Percentiles rank a stretch among this genome's conserved stretches.
These are phyloP conservation scores for Cylindrotheca fusiformis DNA, from an alignment of 108 stramenopile species.

Conservation along the genomic window DNA sequence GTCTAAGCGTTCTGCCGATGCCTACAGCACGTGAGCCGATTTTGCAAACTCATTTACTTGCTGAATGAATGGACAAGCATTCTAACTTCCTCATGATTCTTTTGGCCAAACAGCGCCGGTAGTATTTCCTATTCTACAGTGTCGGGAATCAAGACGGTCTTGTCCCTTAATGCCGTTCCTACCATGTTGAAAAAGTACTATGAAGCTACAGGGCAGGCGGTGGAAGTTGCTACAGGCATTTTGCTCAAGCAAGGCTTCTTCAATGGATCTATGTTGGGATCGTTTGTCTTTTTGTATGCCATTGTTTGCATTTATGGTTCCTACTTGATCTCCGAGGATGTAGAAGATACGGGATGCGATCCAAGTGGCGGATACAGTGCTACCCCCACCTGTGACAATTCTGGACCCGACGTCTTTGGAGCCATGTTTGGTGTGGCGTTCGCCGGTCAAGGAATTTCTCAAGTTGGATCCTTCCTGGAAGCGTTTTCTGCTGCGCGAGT, in stretches of 20 bases:
- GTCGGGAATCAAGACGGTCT: constrained; percentile 51
- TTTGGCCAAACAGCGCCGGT: constrained; percentile 46
- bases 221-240: constrained; percentile 27
- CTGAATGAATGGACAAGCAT: too few species aligned
- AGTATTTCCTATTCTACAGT: constrained; percentile 47
- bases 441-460: constrained; percentile 59
- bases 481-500: constrained; percentile 47
- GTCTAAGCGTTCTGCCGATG: constrained; percentile 14
- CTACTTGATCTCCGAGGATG: constrained; percentile 55
- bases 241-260: constrained; percentile 49
- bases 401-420: constrained; percentile 63
- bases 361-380: too few species aligned
- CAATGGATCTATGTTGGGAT: constrained; percentile 64
- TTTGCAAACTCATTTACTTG: too few species aligned
- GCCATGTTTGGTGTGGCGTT: constrained; percentile 69
- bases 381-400: constrained; percentile 32
- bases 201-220: constrained; percentile 56
- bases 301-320: constrained; percentile 67
- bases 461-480: constrained; percentile 53
- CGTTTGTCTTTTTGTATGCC: constrained; percentile 54
- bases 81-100: too few species aligned
- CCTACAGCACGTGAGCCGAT: too few species aligned
- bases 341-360: constrained; percentile 42
- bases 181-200: constrained; percentile 42
- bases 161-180: constrained; percentile 47